Conservation (phyloP, 2,329 filamentous ascomycete genomes). For the Orbilia oligospora region DNA sequence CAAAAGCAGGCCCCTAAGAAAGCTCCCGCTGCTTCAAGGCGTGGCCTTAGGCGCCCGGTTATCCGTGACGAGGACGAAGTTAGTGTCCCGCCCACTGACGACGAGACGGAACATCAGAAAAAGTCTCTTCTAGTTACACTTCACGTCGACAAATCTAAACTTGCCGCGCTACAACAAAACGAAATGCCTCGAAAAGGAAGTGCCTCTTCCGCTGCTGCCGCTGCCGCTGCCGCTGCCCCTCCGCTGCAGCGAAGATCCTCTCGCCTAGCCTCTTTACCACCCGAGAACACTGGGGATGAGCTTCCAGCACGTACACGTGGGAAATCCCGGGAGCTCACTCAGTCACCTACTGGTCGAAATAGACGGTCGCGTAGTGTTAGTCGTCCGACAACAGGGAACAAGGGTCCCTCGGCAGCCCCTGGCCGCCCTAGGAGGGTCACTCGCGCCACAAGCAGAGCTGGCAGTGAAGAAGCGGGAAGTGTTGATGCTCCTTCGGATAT, state of each 20-base stretch:
- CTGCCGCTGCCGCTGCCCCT: constrained; percentile 1
- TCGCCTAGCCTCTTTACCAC: constrained; percentile 44
- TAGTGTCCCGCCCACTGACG: constrained; percentile 56
- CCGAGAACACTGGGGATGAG: constrained; percentile 47
- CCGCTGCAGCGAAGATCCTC: constrained; percentile 50
- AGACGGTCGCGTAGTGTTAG: constrained; percentile 65
- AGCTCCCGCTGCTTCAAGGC: constrained; percentile 37
- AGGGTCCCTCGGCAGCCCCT: constrained; percentile 57
- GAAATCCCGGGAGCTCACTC: constrained; percentile 62
- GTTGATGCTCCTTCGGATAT: constrained; percentile 34
- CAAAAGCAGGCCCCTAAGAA: constrained; percentile 51
- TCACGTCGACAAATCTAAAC: constrained; percentile 11
- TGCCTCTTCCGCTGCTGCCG: too few relatives aligned
- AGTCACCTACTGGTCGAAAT: constrained; percentile 63
- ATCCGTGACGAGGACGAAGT: constrained; percentile 48
- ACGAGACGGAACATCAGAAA: constrained; percentile 34
- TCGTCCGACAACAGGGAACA: constrained; percentile 64
- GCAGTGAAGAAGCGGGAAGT: constrained; percentile 47
- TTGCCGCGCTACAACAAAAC: background rate
- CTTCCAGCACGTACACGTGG: constrained; percentile 47
- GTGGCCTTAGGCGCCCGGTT: constrained; percentile 30
- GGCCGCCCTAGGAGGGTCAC: constrained; percentile 62
- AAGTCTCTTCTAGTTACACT: constrained; percentile 39
- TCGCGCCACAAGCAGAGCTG: constrained; percentile 68
- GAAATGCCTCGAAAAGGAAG: constrained; percentile 52